Percentiles rank a stretch among this genome's conserved stretches.
phyloP scores from a whole-genome alignment of 2,329 filamentous ascomycete genomes.

The Metarhizium album region DNA sequence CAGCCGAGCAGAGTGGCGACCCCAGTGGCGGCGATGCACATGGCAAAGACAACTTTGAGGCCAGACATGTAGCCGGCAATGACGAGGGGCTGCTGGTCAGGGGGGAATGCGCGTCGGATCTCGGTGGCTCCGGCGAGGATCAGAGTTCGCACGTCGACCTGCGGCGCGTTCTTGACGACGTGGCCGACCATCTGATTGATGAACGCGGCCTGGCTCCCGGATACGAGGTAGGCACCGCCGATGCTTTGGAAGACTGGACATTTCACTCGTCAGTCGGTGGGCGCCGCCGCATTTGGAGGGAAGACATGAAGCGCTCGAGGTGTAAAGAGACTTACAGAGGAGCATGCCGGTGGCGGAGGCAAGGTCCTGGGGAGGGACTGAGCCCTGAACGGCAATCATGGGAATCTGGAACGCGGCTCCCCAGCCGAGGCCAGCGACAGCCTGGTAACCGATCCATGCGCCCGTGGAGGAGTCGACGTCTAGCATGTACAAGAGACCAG shows the following conservation, averaged over 20 bases:
- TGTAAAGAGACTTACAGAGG: conserved; percentile 22
- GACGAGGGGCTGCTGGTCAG: conserved; percentile 39
- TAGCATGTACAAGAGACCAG: conserved; percentile 32
- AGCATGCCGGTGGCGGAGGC: conserved; percentile 36
- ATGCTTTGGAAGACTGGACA: conserved; percentile 35
- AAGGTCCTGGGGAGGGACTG: conserved; percentile 30
- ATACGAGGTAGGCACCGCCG: conserved; percentile 39
- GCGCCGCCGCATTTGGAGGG: not conserved
- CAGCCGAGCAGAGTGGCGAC: conserved; percentile 25
- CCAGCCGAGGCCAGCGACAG: conserved; percentile 36
- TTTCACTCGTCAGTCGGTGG: not conserved
- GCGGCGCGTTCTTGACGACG: conserved; percentile 23
- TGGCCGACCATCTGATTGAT: conserved; percentile 30
- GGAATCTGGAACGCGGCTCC: conserved; percentile 37
- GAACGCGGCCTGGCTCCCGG: conserved; percentile 36
- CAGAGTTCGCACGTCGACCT: conserved; percentile 24
- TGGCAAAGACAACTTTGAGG: conserved; percentile 51
- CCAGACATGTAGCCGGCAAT: conserved; percentile 51
- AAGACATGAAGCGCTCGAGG: not conserved
- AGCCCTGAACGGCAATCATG: conserved; percentile 37
- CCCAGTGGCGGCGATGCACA: conserved; percentile 39
- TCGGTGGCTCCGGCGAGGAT: conserved; percentile 40
- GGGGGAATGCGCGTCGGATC: conserved; percentile 39
- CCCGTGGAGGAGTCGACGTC: conserved; percentile 26
- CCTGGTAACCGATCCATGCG: conserved; percentile 43